Percentiles rank a stretch among this genome's conserved stretches.
Conservation (phyloP, 805 yeast species). For the Debaryomyces maramus region DNA sequence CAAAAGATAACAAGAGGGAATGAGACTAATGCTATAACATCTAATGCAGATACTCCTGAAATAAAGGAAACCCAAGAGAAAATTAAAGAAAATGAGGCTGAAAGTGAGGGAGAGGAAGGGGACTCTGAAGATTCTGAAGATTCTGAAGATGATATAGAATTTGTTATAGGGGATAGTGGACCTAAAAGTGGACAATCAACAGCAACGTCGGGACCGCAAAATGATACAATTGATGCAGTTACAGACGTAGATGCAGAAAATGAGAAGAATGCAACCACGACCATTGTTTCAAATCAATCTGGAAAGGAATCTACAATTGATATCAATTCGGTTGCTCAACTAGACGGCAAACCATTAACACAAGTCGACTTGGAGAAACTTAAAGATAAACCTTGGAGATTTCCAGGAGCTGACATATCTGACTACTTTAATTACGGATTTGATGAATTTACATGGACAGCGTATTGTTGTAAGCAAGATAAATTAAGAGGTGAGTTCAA, state of each 20-base stretch:
- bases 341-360: slow-evolving; percentile 81
- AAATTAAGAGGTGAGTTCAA: slow-evolving; percentile 75
- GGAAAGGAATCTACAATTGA: slow-evolving; percentile 52
- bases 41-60: slow-evolving; percentile 16
- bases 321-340: slow-evolving; percentile 69
- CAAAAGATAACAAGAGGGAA: slow-evolving; percentile 18
- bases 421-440: slow-evolving; percentile 97
- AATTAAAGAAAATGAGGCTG: slow-evolving; percentile 22
- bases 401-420: slow-evolving; percentile 92
- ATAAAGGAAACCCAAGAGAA: slow-evolving; percentile 20
- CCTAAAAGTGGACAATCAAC: slow-evolving; percentile 21
- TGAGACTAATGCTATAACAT: slow-evolving; percentile 14
- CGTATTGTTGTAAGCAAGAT: slow-evolving; percentile 87
- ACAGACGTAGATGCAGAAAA: slow-evolving; percentile 19
- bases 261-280: slow-evolving; percentile 31
- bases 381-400: slow-evolving; percentile 97
- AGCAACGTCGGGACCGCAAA: slow-evolving; percentile 25
- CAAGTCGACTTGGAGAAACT: slow-evolving; percentile 75
- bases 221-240: slow-evolving; percentile 30
- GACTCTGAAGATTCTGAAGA: slow-evolving; percentile 50
- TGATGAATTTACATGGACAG: slow-evolving; percentile 94
- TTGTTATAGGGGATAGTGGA: slow-evolving; percentile 57
- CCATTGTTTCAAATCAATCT: slow-evolving; percentile 31
- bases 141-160: slow-evolving; percentile 74
- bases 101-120: slow-evolving; percentile 19